Evolutionary conservation across 2,329 filamentous ascomycete species (phyloP), one percentile per base, ranked within the genome.

Genomic region (Cercospora zeae-maydis): DNA sequence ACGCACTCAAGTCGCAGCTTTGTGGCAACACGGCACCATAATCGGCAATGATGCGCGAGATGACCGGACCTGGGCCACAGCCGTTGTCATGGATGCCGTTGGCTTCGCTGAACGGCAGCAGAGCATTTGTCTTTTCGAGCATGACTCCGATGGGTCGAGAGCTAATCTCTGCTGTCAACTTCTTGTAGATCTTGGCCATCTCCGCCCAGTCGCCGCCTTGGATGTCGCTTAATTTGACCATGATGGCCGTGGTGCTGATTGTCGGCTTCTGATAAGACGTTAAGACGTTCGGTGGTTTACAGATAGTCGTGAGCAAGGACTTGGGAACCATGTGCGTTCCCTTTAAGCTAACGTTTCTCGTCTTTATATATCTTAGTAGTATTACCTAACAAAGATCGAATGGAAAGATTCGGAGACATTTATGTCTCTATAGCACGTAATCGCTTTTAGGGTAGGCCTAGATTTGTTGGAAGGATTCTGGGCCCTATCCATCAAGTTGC

Each of bases 31-130:
- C 33, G 11, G 39, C 1, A 31, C 69, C 69, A 55, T 74, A 69
- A 5, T 67, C 58, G 4, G 57, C 9, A 34, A 75, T 66, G 36
- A 75, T 33, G 14, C 63, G 65, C 1, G 63, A 37, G 24, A 71
- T 71, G 34, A 73, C 66, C 0, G 69, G 65, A 4, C 73, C 74
- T 4, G 74, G 72, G 0, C 73, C 74, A 57, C 70, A 72, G 52
- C 74, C 74, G 51, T 74, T 69, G 62, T 75, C 74, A 33, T 73
- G 68, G 37, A 75, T 72, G 0, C 65, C 67, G 0, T 69, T 70
- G 2, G 74, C 74, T 37, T 68, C 45, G 10, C 64, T 64, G 61
- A 75, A 72, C 5, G 74, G 69, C 1, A 45, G 49, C 1, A 68
- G 42, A 4, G 67, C 63, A 61, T 75, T 68, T 7, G 67, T 62